Conservation (phyloP, 1,139 yeast genomes). For the Kurtzmaniella quercitrusa region DNA sequence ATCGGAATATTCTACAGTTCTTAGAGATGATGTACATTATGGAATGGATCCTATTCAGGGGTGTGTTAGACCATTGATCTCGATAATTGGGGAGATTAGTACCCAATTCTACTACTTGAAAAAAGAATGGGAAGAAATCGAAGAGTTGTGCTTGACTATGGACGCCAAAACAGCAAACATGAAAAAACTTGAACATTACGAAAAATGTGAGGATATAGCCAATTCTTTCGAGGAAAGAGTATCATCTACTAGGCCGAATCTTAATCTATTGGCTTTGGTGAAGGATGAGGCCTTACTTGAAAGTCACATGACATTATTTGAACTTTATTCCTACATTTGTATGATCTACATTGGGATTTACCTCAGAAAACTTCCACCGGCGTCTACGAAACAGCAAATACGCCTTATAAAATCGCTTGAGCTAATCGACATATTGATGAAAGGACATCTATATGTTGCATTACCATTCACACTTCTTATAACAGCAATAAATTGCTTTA, state of each 20-base stretch:
- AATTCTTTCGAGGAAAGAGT: neutral
- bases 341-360: conserved; percentile 22
- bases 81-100: conserved; percentile 38
- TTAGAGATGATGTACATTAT: conserved; percentile 18
- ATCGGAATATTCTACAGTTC: conserved; percentile 26
- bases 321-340: conserved; percentile 22
- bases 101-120: conserved; percentile 25
- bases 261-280: neutral
- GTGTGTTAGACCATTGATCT: conserved; percentile 34
- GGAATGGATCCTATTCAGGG: conserved; percentile 50
- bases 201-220: conserved; percentile 1
- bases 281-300: conserved; percentile 5
- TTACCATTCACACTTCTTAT: conserved; percentile 29
- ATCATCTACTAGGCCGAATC: neutral
- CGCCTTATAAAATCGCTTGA: conserved; percentile 17
- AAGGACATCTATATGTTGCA: conserved; percentile 19
- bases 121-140: conserved; percentile 9
- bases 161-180: conserved; percentile 1
- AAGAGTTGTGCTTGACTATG: conserved; percentile 1
- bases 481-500: conserved; percentile 29
- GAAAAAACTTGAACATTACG: conserved; percentile 1
- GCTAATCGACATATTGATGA: conserved; percentile 18
- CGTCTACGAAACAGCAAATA: conserved; percentile 24
- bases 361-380: conserved; percentile 22
- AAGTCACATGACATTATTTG: conserved; percentile 23